Conservation (phyloP, 2,329 filamentous ascomycete genomes). For the Ustulina deusta region DNA sequence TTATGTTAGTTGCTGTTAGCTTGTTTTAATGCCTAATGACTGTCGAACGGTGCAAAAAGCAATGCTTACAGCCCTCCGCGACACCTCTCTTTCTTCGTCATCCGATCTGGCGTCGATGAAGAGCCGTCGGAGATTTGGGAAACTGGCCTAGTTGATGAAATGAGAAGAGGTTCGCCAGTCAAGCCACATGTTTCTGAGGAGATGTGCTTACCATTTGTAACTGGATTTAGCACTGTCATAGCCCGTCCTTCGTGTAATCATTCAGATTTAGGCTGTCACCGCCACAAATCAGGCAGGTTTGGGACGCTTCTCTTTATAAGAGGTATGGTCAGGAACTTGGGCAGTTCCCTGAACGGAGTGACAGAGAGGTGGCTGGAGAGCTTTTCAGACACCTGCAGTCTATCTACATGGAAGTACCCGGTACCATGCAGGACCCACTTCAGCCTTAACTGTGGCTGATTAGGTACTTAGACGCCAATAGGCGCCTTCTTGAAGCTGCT, state of each 20-base stretch:
- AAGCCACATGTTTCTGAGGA: background rate
- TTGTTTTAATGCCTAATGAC: constrained; percentile 16
- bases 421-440: background rate
- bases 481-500: background rate
- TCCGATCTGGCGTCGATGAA: constrained; percentile 96
- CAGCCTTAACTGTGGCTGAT: constrained; percentile 33
- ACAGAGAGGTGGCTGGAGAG: constrained; percentile 7
- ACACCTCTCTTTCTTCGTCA: constrained; percentile 93
- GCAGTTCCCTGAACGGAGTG: background rate
- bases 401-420: background rate
- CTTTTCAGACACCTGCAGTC: too few species aligned
- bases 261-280: background rate
- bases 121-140: constrained; percentile 94
- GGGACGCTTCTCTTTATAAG: background rate
- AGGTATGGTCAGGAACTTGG: background rate
- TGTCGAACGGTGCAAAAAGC: background rate
- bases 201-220: constrained; percentile 27
- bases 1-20: constrained; percentile 29
- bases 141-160: constrained; percentile 68
- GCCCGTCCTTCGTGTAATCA: background rate
- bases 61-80: constrained; percentile 83
- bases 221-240: background rate
- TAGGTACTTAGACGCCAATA: background rate
- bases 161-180: constrained; percentile 20
- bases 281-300: background rate